Evolutionary conservation across 768 basidiomycete species (phyloP).

Genomic region (Suillus tomentosus): DNA sequence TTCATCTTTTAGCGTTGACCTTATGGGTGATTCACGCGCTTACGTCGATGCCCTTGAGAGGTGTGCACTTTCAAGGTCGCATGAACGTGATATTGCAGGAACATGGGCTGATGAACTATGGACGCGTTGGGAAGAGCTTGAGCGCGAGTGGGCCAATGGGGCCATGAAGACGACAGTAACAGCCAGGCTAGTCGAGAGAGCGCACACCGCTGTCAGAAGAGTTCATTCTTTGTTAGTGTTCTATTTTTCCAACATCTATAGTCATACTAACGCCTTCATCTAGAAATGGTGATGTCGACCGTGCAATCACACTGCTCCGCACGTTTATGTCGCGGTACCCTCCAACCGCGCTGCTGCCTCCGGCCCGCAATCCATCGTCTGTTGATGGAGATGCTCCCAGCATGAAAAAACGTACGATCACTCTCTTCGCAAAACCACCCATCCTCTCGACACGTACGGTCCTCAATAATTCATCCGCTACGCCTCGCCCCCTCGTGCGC

Average conservation of each 20-base stretch:
- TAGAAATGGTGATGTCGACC: constrained; percentile 52
- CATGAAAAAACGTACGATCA: constrained; percentile 14
- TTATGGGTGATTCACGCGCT: constrained; percentile 52
- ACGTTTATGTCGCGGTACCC: constrained; percentile 68
- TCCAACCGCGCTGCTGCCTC: constrained; percentile 42
- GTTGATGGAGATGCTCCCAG: background rate
- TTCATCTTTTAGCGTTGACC: constrained; percentile 15
- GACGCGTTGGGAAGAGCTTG: constrained; percentile 58
- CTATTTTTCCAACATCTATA: background rate
- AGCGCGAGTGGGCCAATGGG: constrained; percentile 38
- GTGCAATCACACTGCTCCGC: constrained; percentile 58
- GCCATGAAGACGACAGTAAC: constrained; percentile 22
- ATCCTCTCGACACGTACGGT: constrained; percentile 61
- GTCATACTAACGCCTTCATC: background rate
- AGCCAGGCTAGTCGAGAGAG: constrained; percentile 64
- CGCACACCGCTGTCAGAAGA: constrained; percentile 69
- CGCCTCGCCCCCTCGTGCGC: constrained; percentile 66
- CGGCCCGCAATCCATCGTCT: constrained; percentile 7
- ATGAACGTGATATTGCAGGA: constrained; percentile 50
- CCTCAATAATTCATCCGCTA: constrained; percentile 36
- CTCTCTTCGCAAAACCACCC: constrained; percentile 41
- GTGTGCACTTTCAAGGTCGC: constrained; percentile 46
- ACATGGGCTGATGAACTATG: constrained; percentile 65
- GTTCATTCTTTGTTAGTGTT: constrained; percentile 58
- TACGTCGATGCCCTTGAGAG: constrained; percentile 71